Evolutionary conservation across 306 rosid genomes (phyloP).

Genomic region (Macrotyloma uniflorum): DNA sequence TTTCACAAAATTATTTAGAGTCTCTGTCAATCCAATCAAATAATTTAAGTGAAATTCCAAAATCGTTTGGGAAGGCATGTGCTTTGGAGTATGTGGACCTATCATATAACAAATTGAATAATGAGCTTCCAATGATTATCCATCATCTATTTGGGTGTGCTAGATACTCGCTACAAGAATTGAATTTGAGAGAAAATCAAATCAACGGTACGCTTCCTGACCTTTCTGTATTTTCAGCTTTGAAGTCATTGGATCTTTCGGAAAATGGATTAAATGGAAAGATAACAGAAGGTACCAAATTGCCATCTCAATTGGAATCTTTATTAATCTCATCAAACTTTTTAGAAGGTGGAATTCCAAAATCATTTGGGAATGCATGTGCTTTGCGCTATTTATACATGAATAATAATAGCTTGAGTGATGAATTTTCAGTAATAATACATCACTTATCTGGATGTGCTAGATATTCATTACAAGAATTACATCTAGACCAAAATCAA

Average conservation of each 20-base stretch:
- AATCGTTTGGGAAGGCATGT: not conserved
- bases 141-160: not conserved
- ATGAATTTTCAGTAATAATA: not conserved
- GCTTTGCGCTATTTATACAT: not conserved
- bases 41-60: constrained; percentile 30
- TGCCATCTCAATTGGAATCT: not conserved
- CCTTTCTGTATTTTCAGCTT: not conserved
- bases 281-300: not conserved
- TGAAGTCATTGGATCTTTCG: not conserved
- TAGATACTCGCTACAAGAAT: not conserved
- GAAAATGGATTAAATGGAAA: not conserved
- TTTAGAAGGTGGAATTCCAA: not conserved
- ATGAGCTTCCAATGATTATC: not conserved
- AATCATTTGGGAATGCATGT: not conserved
- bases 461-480: constrained; percentile 17
- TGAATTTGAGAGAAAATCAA: not conserved
- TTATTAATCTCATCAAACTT: not conserved
- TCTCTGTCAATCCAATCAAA: not conserved
- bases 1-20: too few relatives aligned
- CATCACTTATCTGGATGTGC: constrained; percentile 25
- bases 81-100: not conserved
- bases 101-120: not conserved
- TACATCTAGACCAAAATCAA: not conserved
- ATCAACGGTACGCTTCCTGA: not conserved
- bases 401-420: not conserved